A percentile compares a stretch with the other conserved stretches of the same genome.
These are phyloP conservation scores for Rubroboletus satanas DNA, from an alignment of 768 basidiomycete species.

Conservation along the genomic window DNA sequence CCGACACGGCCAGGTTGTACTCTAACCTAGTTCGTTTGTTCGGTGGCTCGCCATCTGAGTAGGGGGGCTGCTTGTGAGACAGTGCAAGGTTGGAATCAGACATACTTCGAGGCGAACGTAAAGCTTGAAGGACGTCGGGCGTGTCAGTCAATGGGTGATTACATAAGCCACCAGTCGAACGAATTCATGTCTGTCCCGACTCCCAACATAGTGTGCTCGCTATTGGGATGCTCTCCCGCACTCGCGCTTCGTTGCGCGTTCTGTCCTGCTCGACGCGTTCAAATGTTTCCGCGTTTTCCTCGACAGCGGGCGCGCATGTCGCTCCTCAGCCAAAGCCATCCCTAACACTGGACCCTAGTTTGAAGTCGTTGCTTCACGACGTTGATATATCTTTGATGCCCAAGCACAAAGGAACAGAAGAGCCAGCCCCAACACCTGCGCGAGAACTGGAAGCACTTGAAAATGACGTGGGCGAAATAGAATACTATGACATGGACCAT, in stretches of 20 bases:
- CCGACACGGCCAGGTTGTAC: constrained; percentile 2
- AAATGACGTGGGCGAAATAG: constrained; percentile 31
- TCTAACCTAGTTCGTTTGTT: constrained; percentile 29
- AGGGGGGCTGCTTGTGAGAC: constrained; percentile 4
- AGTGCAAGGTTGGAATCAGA: constrained; percentile 7
- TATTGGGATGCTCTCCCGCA: constrained; percentile 21
- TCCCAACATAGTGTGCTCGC: not conserved
- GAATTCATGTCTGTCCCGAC: not conserved
- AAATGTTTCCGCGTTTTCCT: constrained; percentile 26
- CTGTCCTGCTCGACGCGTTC: constrained; percentile 23
- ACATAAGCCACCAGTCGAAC: constrained; percentile 16
- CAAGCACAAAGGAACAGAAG: constrained; percentile 32
- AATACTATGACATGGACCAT: constrained; percentile 32
- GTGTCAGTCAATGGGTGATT: constrained; percentile 1
- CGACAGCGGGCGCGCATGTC: constrained; percentile 29
- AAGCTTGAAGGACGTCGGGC: not conserved
- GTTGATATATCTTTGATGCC: constrained; percentile 58
- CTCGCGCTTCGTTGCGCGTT: constrained; percentile 25
- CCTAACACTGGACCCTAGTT: constrained; percentile 61
- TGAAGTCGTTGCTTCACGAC: constrained; percentile 59
- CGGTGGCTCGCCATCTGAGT: constrained; percentile 24
- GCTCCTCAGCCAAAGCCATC: constrained; percentile 50
- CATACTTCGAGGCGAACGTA: constrained; percentile 11
- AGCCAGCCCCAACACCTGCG: constrained; percentile 21
- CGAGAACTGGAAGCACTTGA: constrained; percentile 57